Conservation (phyloP, 306 rosid genomes). For the Rosa lucieae region DNA sequence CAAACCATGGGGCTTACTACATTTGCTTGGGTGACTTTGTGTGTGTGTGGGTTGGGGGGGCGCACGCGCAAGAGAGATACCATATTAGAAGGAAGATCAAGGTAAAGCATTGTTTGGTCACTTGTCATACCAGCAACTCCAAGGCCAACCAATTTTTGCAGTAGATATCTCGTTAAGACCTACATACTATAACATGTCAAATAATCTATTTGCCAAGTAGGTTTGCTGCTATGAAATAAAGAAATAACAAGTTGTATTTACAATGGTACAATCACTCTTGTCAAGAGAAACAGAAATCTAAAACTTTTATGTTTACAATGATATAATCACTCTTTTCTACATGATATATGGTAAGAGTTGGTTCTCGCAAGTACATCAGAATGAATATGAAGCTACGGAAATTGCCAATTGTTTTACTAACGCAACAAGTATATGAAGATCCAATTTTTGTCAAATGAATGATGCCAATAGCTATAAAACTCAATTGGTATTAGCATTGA, state of each 20-base stretch:
- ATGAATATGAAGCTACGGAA: neutral
- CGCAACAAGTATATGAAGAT: neutral
- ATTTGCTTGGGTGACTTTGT: too few species aligned
- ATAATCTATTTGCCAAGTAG: neutral
- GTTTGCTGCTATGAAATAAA: neutral
- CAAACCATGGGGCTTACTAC: too few species aligned
- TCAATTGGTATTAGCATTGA: neutral
- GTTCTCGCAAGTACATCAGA: neutral
- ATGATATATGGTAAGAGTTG: neutral
- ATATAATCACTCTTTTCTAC: neutral
- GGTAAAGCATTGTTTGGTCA: constrained; percentile 53
- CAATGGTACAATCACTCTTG: neutral
- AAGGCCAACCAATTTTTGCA: constrained; percentile 77
- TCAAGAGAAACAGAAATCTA: too few species aligned
- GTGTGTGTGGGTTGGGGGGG: too few species aligned
- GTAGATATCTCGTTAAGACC: constrained; percentile 74
- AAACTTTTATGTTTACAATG: neutral
- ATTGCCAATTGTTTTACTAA: neutral
- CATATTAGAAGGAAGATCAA: constrained; percentile 92
- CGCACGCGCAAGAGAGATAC: constrained; percentile 22
- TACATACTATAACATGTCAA: constrained; percentile 28
- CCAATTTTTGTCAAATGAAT: neutral
- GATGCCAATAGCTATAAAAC: neutral
- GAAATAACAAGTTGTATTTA: neutral
- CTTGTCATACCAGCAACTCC: constrained; percentile 54